Evolutionary conservation across 2,329 filamentous ascomycete genomes (phyloP), one percentile per base, ranked within the genome.

Genomic region (Fusarium equiseti): DNA sequence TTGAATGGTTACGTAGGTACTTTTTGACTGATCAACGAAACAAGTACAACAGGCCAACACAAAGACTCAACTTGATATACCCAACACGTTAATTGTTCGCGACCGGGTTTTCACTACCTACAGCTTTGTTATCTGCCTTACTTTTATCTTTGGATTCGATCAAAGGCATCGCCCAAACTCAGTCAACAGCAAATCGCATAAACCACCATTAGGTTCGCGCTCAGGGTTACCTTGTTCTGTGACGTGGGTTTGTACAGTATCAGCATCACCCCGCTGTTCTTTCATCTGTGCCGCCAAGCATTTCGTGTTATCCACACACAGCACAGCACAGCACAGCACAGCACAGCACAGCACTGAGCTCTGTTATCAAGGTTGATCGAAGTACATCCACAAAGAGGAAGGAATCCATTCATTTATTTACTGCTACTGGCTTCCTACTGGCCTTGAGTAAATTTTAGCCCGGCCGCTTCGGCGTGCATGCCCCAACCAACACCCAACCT

Each of bases 401-500:
- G 35, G 35, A 38, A 38, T 38, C 35, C 18, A 38, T 48, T 57
- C 57, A 44, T 70, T 70, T 60, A 50, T 53, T 70, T 43, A 27
- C 45, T 51, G 40, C 70, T 43, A 27, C 45, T 51, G 32, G 50
- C 32, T 52, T 42, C 27, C 32, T 12, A n/a, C 63, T 68, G 59
- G 53, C 49, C 68, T 57, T 56, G 46, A 46, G 59, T 51, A 71
- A 61, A 42, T 35, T 52, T 48, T 63, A 52, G 50, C 52, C 57
- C 69, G 57, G 57, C 68, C 68, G 60, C 61, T 66, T 66, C 63
- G 61, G 60, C 70, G 64, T 61, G 42, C 55, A 68, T 57, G 53
- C 65, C 70, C 73, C 73, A 75, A 75, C 69, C 57, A 59, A 69
- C 70, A 52, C 72, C 51, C 54, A 53, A 68, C 69, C 59, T 22